Evolutionary conservation across 805 yeast genomes (phyloP), one percentile per base, ranked within the genome.

Genomic region (Cyberlindnera misumaiensis): DNA sequence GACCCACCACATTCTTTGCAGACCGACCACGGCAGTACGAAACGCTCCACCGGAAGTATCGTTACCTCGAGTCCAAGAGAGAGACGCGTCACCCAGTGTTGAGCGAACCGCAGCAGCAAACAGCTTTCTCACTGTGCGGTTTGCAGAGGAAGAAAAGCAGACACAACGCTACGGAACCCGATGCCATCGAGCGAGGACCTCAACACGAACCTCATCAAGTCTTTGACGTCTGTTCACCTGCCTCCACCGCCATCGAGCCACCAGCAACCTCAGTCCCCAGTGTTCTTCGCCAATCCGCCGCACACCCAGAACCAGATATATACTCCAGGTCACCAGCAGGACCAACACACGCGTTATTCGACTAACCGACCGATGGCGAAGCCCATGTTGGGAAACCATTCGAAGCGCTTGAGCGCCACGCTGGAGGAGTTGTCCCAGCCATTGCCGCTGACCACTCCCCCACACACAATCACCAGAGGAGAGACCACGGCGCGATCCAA

Each of bases 221-320:
- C 68, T 16, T 44, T 64, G 42, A 57, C 60, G 15, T 63, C 68
- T 22, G 65, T 64, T 25, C 65, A 64, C 36, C 55, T 64, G 18
- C 69, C 69, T 5, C 68, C 68, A 9, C 68, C 68, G 3, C 68
- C 68, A n/a, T 30, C 50, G 30, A 28, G 40, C 29, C 39, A 40
- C 40, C 31, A 28, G 16, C 40, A 15, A 30, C 16, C 18, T 10
- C 32, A 7, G 20, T 20, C 28, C 13, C 35, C n/a, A 11, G 24
- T 17, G 11, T 20, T 25, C n/a, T 24, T 12, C 20, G 13, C 11
- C 24, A 28, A 25, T 6, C 20, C 13, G 14, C 8, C 8, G 24
- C 24, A 20, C 24, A 20, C 24, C 24, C 24, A 20, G 24, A 20
- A 20, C 24, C 24, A 8, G 8, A 8, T 20, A 5, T 5, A 20